Evolutionary conservation across 495 filamentous ascomycete species (phyloP).

Genomic region (Aspergillus kassunensis): DNA sequence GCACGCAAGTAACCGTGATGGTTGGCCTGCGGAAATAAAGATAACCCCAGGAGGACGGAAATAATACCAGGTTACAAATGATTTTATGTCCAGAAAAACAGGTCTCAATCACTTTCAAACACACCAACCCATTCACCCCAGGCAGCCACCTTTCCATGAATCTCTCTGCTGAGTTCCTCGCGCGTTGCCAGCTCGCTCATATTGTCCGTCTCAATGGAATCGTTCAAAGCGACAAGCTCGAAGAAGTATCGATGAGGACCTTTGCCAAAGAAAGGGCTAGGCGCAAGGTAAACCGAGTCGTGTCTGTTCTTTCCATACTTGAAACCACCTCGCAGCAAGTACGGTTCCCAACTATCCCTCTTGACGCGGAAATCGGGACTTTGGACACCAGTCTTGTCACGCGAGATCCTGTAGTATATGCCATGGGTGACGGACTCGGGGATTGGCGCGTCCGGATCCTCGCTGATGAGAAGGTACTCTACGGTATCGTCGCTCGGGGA

Average conservation of each 20-base stretch:
- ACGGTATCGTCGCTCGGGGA: conserved; percentile 30
- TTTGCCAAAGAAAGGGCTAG: conserved; percentile 41
- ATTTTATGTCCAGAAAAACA: neutral
- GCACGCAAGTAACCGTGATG: neutral
- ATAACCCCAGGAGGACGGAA: neutral
- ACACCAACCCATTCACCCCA: conserved; percentile 52
- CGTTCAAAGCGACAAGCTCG: conserved; percentile 42
- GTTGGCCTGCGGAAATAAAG: neutral
- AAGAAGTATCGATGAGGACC: conserved; percentile 51
- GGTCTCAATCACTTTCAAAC: conserved; percentile 35
- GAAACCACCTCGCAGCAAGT: conserved; percentile 40
- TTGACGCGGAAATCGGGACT: conserved; percentile 32
- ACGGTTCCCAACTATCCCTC: conserved; percentile 15
- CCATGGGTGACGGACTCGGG: conserved; percentile 44
- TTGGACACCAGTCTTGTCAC: conserved; percentile 32
- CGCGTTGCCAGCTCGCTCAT: conserved; percentile 30
- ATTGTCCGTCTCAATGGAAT: conserved; percentile 29
- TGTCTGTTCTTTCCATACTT: conserved; percentile 40
- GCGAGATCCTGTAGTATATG: conserved; percentile 42
- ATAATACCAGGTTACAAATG: neutral
- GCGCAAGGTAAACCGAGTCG: conserved; percentile 35
- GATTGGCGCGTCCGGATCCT: conserved; percentile 50
- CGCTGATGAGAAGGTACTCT: conserved; percentile 46
- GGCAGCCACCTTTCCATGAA: conserved; percentile 44
- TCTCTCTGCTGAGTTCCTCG: conserved; percentile 35